Base-by-base conservation (phyloP, 2,329 filamentous ascomycete genomes). In the Fusarium veterinarium region DNA sequence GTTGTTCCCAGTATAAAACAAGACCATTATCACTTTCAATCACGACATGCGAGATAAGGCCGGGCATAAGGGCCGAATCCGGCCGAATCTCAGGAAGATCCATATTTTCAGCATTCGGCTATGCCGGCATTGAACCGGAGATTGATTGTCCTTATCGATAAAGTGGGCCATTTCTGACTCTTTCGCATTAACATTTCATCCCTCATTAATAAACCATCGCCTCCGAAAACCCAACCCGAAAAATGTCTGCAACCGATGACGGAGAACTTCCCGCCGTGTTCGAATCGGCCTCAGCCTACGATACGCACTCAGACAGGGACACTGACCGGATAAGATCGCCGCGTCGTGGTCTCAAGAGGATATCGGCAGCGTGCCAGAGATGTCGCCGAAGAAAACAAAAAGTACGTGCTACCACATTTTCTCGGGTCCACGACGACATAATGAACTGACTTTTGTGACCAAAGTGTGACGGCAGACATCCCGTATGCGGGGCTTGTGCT, bases 311-410 rank as follows among this genome's bases (percentile, higher is more conserved):
- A 4, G 68, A 71, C n/a, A 57, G 48, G 20, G 67, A 65, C 23
- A n/a, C 52, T 13, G 66, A 60, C 13, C 51, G 52, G 9, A 48
- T 60, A 45, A 65, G 23, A 17, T 73, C 70, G 3, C 56, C 65
- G 19, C 71, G 74, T 2, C 71, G 69, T 16, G 74, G 73, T 1
- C 46, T 76, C 9, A 76, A 75, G 40, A 64, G 74, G 19, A 73
- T 64, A 13, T 71, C 74, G 5, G 74, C 74, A 1, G 74, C 74
- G 1, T 76, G 74, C 19, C 69, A 76, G 35, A 59, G 74, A 62
- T 76, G 74, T 13, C 74, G 74, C 9, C 69, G 74, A 11, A 67
- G 74, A 20, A 76, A 76, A 41, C 71, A 75, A 60, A 76, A 76
- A 57, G 70, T 67, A 67, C 20, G 71, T 46, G 35, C 28, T n/a